Evolutionary conservation across 169 alveolate species (phyloP), one percentile per base, ranked within the genome.

Genomic region (Babesia sp.): DNA sequence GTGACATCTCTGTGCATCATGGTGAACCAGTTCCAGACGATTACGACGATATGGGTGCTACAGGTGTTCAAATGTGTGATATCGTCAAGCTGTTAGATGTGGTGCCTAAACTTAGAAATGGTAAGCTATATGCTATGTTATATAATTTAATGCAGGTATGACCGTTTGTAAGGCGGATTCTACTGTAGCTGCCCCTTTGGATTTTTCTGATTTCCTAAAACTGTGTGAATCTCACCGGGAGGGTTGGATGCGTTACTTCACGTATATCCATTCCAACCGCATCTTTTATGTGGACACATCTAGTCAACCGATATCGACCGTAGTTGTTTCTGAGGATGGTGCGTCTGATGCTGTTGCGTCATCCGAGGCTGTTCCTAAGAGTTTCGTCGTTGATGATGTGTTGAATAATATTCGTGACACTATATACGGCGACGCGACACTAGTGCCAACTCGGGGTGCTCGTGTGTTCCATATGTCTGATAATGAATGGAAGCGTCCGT

Each of bases 401-500:
- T 56, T 64, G 29, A 71, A 56, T 36, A 79, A 79, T 48, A 37
- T 79, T 7, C 55, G 44, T 39, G 71, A 79, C 26, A 36, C 76
- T 11, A 61, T 20, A 29, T 71, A 79, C 63, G 78, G 78, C 42
- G 64, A 66, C 45, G n/a, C 75, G 41, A 16, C 59, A 24, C 70
- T 79, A 33, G 57, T 51, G 46, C 59, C n/a, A n/a, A 50, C 57
- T 5, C 22, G 87, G 37, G 55, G 50, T 26, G 41, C 75, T 41
- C 0, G 87, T 9, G 72, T 71, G 39, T 81, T 81, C 74, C 54
- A 31, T 12, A 81, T 81, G 89, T 81, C 57, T 3, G 89, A 81
- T 69, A 81, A 45, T 71, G 74, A 37, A 33, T 81, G 89, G 89
- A 81, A 81, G 45, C 60, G 89, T 11, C 89, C 89, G 3, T 77